Evolutionary conservation across 2,329 filamentous ascomycete genomes (phyloP).

Genomic region (Calonectria pseudoreteaudii): DNA sequence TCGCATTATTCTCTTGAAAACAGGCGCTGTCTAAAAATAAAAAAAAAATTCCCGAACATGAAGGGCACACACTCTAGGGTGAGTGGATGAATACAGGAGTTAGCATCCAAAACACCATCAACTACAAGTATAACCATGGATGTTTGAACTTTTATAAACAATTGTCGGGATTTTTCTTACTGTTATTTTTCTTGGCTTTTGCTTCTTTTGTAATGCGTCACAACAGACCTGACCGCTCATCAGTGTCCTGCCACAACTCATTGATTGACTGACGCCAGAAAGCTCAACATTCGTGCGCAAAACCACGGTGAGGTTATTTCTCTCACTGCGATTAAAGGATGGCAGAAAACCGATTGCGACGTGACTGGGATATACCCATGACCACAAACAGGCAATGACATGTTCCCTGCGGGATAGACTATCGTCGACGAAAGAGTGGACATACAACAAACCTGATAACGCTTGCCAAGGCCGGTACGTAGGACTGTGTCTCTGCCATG

Average conservation of each 20-base stretch:
- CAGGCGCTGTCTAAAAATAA: background rate
- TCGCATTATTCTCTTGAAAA: background rate
- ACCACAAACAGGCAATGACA: no score
- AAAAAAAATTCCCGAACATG: no score
- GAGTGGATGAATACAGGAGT: background rate
- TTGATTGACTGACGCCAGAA: background rate
- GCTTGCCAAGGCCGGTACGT: background rate
- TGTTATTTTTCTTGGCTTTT: background rate
- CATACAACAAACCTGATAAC: background rate
- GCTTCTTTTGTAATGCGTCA: background rate
- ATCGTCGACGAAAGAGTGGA: background rate
- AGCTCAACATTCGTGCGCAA: fast-evolving
- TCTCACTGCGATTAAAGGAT: background rate
- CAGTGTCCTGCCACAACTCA: background rate
- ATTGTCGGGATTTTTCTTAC: no score
- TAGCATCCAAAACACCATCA: background rate
- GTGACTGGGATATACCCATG: no score
- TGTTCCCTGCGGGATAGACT: no score
- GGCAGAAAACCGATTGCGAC: background rate
- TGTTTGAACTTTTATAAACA: background rate
- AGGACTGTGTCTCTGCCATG: background rate
- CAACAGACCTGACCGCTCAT: background rate
- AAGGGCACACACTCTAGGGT: background rate
- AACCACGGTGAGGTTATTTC: background rate
- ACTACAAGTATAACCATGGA: background rate